These are phyloP conservation scores for Leptosphaerulina australis DNA, from an alignment of 2,329 filamentous ascomycete species.

Conservation along the genomic window DNA sequence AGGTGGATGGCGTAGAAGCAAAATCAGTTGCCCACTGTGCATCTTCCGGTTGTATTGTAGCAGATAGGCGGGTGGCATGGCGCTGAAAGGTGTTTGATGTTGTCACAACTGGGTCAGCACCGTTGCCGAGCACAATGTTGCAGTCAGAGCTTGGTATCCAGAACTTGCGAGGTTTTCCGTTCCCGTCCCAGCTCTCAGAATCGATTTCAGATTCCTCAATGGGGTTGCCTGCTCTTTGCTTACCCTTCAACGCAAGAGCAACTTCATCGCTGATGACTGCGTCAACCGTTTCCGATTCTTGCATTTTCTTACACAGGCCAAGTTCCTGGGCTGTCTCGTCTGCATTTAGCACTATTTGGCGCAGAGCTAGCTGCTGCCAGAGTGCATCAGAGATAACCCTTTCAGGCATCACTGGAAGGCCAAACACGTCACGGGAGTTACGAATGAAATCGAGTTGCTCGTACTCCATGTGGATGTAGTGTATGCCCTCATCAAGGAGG, in stretches of 20 bases:
- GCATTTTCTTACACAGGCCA: slow-evolving; percentile 55
- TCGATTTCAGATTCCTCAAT: slow-evolving; percentile 45
- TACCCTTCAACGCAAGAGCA: slow-evolving; percentile 50
- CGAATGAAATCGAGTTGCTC: slow-evolving; percentile 64
- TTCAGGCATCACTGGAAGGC: slow-evolving; percentile 61
- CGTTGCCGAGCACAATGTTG: slow-evolving; percentile 62
- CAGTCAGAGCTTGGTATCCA: slow-evolving; percentile 63
- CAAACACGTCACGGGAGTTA: slow-evolving; percentile 58
- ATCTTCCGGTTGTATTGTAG: slow-evolving; percentile 60
- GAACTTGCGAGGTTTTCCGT: slow-evolving; percentile 61
- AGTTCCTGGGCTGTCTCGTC: slow-evolving; percentile 59
- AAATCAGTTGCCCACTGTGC: slow-evolving; percentile 63
- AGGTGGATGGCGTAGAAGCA: slow-evolving; percentile 53
- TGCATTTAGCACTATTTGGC: slow-evolving; percentile 61
- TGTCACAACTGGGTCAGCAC: slow-evolving; percentile 58
- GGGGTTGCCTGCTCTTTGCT: slow-evolving; percentile 44
- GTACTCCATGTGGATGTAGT: slow-evolving; percentile 65
- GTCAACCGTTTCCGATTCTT: slow-evolving; percentile 40
- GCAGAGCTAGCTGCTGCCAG: slow-evolving; percentile 63
- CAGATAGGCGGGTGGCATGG: slow-evolving; percentile 56
- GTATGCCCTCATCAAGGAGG: slow-evolving; percentile 63
- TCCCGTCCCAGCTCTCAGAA: slow-evolving; percentile 61
- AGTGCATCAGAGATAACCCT: slow-evolving; percentile 61
- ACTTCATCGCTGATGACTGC: slow-evolving; percentile 30
- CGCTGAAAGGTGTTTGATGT: slow-evolving; percentile 54